These are phyloP conservation scores for Trifolium subterraneum DNA, from an alignment of 306 rosid genomes.

Conservation along the genomic window DNA sequence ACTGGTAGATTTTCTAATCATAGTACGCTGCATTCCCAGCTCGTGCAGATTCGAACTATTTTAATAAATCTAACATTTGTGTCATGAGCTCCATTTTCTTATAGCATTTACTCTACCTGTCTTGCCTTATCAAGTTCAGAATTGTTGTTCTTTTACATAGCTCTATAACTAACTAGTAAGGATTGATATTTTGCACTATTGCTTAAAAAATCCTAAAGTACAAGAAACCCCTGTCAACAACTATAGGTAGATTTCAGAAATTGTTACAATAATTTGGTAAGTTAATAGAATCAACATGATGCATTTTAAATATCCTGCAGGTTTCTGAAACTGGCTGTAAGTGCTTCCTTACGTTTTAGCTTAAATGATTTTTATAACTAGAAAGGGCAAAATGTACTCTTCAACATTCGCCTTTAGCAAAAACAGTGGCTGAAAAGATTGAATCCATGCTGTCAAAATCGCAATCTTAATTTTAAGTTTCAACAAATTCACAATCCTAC, in stretches of 20 bases:
- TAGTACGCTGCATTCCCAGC: background rate
- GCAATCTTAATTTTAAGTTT: too few species aligned
- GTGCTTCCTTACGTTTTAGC: background rate
- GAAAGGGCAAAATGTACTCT: constrained; percentile 2
- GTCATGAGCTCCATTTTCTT: background rate
- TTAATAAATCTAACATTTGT: background rate
- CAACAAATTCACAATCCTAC: too few species aligned
- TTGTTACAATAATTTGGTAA: background rate
- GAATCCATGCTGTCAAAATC: too few species aligned
- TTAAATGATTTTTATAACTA: background rate
- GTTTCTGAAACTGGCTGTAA: background rate
- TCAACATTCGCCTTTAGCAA: background rate
- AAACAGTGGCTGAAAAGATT: background rate
- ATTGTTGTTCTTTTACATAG: background rate
- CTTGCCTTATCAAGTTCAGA: background rate
- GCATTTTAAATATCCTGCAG: background rate
- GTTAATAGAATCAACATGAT: background rate
- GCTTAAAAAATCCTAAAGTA: background rate
- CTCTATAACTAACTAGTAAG: background rate
- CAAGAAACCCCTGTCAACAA: background rate
- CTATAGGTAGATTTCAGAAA: background rate
- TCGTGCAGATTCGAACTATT: background rate
- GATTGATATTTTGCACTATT: background rate
- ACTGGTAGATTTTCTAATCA: background rate
- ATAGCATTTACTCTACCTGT: background rate